Base-by-base conservation (phyloP, 495 filamentous ascomycete genomes). In the Neurospora pannonica region DNA sequence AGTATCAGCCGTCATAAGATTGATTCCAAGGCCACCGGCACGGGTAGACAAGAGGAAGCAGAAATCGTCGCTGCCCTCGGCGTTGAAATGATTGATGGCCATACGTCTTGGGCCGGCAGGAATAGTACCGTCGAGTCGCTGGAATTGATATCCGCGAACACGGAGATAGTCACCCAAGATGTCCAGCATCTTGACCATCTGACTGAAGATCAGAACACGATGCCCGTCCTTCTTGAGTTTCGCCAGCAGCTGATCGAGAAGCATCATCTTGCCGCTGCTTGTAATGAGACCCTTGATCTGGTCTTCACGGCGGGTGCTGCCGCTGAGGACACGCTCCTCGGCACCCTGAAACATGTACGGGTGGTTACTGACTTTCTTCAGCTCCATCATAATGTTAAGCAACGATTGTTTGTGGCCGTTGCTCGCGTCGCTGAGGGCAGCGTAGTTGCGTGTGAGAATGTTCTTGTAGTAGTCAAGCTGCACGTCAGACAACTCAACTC, bases 301-400 rank as follows among this genome's bases (percentile, higher is more conserved):
- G 80, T 98, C 96, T 78, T 98, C 94, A 19, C 93, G 92, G 13
- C 92, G 89, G 36, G 87, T 86, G 79, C 90, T 92, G 11, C 91
- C 92, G 73, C 88, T 90, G 42, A 98, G 82, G 70, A 97, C 92
- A 48, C 91, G 92, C 39, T 95, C 93, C 81, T 98, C 96, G 31
- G 94, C 96, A 73, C 92, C 93, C 4, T 92, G 91, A 76, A 99
- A 97, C 92, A 98, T 97, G 84, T 97, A 97, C 6, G 96, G 94
- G 79, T 99, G 96, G 75, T 98, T 98, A 86, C 94, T 97, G 76
- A 94, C 94, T 82, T 99, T 99, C 86, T 98, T 98, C 77, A 99
- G 82, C 80, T 99, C 97, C 95, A 99, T 99, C 88, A 98, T 97
- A 79, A 99, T 97, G 83, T 99, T 99, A 72, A 98, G 83, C n/a